Percentiles rank a stretch among this genome's conserved stretches.
phyloP scores from a whole-genome alignment of 2,329 filamentous ascomycete species.

The Didymella sp. region DNA sequence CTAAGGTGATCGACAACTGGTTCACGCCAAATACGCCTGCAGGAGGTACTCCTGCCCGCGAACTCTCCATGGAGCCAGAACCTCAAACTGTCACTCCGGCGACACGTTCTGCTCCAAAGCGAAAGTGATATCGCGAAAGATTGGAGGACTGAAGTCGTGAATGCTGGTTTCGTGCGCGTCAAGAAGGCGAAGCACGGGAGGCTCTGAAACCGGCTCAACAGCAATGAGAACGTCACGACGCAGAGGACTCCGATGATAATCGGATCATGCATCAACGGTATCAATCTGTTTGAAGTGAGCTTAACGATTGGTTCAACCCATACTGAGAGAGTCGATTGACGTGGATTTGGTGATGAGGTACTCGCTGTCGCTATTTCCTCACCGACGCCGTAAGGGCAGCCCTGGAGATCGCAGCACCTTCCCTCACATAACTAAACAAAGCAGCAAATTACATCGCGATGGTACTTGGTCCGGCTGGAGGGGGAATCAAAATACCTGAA shows the following conservation, averaged over 20 bases:
- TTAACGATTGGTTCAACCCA: neutral
- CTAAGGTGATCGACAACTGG: neutral
- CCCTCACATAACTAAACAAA: neutral
- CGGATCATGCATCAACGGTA: neutral
- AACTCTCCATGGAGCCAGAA: no score
- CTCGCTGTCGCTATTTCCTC: neutral
- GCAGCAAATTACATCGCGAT: neutral
- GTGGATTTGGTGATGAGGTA: neutral
- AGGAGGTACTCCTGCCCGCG: neutral
- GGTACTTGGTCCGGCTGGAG: neutral
- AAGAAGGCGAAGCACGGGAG: neutral
- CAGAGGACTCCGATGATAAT: neutral
- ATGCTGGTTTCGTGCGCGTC: neutral
- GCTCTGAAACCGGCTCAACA: neutral
- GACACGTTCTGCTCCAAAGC: neutral
- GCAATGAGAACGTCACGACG: neutral
- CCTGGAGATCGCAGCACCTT: neutral
- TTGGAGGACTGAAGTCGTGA: neutral
- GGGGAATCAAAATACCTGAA: neutral
- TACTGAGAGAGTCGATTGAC: neutral
- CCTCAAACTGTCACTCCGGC: neutral
- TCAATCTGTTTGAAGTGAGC: neutral
- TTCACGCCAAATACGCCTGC: neutral
- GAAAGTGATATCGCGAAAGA: neutral
- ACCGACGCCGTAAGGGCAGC: slow-evolving; percentile 6